Conservation (phyloP, 352 stramenopile species). For the Phytophthora pisi region DNA sequence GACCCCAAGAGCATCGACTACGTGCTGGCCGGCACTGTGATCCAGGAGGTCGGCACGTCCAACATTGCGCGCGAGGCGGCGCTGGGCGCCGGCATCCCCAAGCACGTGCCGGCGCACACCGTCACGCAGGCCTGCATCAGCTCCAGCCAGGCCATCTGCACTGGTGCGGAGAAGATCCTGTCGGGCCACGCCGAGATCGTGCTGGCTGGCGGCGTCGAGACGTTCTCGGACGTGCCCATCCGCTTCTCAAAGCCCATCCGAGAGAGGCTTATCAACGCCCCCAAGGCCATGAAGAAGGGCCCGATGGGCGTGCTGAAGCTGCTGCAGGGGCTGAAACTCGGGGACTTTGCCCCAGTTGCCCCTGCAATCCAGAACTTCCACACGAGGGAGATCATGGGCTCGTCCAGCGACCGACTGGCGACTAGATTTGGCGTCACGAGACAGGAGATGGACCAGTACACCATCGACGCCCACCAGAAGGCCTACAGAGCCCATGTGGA, state of each 20-base stretch:
- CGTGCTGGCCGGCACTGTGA: constrained; percentile 96
- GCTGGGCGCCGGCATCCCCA: constrained; percentile 96
- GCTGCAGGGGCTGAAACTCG: constrained; percentile 94
- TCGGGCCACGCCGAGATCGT: constrained; percentile 95
- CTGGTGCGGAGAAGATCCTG: constrained; percentile 96
- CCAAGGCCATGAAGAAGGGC: constrained; percentile 96
- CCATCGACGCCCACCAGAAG: constrained; percentile 93
- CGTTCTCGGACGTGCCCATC: constrained; percentile 98
- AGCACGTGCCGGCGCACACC: constrained; percentile 95
- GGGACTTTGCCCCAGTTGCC: constrained; percentile 92
- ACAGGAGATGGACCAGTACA: constrained; percentile 97
- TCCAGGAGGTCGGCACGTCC: constrained; percentile 96
- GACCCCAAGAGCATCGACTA: constrained; percentile 97
- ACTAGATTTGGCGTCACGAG: constrained; percentile 95
- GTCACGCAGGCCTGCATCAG: constrained; percentile 97
- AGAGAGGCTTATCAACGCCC: constrained; percentile 84
- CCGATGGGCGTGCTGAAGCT: constrained; percentile 89
- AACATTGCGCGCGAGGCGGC: constrained; percentile 98
- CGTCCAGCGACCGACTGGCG: constrained; percentile 94
- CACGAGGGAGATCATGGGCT: constrained; percentile 99
- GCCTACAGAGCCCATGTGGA: constrained; percentile 95
- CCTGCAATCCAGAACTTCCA: constrained; percentile 99
- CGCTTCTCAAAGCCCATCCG: constrained; percentile 91
- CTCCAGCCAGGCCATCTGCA: constrained; percentile 94
- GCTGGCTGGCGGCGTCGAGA: constrained; percentile 96